Base-by-base conservation (phyloP, 768 basidiomycete species). In the Multifurca ochricompacta region DNA sequence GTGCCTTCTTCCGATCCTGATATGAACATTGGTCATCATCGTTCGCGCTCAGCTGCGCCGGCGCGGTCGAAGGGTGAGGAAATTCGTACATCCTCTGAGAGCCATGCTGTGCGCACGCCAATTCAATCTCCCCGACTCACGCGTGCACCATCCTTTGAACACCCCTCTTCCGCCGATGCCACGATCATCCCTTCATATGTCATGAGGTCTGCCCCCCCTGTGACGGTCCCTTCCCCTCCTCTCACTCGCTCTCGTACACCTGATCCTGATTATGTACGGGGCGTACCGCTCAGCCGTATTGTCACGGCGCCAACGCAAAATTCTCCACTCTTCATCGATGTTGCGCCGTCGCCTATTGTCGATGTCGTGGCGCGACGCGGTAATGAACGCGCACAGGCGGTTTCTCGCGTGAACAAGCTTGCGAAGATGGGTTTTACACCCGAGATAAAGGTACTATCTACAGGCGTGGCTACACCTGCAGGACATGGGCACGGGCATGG, bases 371-470 rank as follows among this genome's bases (percentile, higher is more conserved):
- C 66, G 59, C 42, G 58, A 64, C 54, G 66, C 62, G 64, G 63
- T 66, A 52, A 64, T 55, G 69, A 70, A 51, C 67, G 76, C 39
- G 71, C 74, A 45, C 78, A 80, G 45, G 67, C 70, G 37, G 62
- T 70, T 30, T 70, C 72, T 39, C 83, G 81, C 51, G 77, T 78
- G 25, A 83, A 79, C 63, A 87, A 90, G 67, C 71, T 90, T 59
- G 78, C 79, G 44, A 75, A 77, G 65, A 89, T 89, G 87, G 87
- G 87, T 4, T 85, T 87, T 62, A 72, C 81, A 28, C 53, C 63
- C 25, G 59, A 48, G 14, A 73, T 75, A 9, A 65, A 73, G 42
- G 82, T 51, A 4, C 60, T 67, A 30, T 60, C 59, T 34, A 47
- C 54, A 60, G 64, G 43, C 55, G 60, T 54, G 58, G 65, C 66